A percentile compares a stretch with the other conserved stretches of the same genome.
Conservation (phyloP, 2,329 filamentous ascomycete species). For the Thermochaetoides dissita region DNA sequence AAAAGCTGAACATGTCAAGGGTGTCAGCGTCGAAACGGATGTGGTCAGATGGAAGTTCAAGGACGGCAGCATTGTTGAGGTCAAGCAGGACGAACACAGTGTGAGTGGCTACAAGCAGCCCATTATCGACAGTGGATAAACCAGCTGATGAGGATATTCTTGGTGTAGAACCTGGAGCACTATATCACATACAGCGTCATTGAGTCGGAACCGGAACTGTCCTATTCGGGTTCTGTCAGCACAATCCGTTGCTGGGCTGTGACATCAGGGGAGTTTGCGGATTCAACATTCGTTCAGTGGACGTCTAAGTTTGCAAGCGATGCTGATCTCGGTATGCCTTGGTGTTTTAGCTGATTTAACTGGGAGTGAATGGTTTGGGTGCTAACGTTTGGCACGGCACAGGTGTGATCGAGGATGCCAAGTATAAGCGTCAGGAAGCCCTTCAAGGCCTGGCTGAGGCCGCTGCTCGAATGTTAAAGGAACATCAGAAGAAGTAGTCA, state of each 20-base stretch:
- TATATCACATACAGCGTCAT: conserved; percentile 65
- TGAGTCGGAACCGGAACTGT: conserved; percentile 48
- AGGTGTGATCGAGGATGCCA: conserved; percentile 62
- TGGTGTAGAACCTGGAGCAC: conserved; percentile 49
- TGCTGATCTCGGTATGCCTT: conserved; percentile 49
- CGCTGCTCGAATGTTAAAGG: conserved; percentile 22
- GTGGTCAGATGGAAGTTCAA: conserved; percentile 58
- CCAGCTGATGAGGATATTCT: neutral
- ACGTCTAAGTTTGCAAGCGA: conserved; percentile 56
- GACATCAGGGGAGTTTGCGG: conserved; percentile 51
- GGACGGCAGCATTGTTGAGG: conserved; percentile 52
- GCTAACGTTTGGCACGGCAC: neutral
- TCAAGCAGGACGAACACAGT: conserved; percentile 65
- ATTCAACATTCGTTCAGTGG: conserved; percentile 56
- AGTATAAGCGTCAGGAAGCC: conserved; percentile 62
- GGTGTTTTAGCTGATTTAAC: neutral
- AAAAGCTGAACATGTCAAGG: conserved; percentile 50
- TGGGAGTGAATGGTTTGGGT: no score
- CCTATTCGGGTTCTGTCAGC: conserved; percentile 52
- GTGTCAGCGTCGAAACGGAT: conserved; percentile 48
- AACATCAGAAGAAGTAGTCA: conserved; percentile 2
- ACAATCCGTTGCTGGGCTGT: conserved; percentile 52
- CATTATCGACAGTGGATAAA: neutral
- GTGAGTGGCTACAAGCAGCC: conserved; percentile 26
- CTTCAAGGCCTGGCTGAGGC: conserved; percentile 49